Percentiles rank a stretch among this genome's conserved stretches.
Evolutionary conservation across 2,329 filamentous ascomycete species (phyloP).

Genomic region (Raffaelea arxii): DNA sequence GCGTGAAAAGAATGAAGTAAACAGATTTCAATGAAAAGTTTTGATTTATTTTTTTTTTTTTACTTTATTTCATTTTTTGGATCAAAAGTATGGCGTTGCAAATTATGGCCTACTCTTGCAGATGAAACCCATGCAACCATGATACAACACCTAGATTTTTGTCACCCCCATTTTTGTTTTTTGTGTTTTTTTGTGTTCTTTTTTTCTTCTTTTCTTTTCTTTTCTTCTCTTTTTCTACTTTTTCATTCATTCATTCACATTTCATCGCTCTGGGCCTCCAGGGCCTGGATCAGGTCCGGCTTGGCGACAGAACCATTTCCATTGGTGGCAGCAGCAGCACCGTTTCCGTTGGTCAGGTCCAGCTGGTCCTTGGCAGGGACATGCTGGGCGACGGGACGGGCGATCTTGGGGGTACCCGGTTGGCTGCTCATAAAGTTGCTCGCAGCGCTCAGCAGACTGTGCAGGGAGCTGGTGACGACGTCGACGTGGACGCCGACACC

Average conservation of each 20-base stretch:
- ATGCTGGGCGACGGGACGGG: constrained; percentile 46
- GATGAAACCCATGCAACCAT: background rate
- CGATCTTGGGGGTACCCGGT: constrained; percentile 57
- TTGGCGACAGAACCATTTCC: constrained; percentile 11
- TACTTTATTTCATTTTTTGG: no score
- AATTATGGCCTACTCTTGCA: background rate
- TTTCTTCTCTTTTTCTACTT: background rate
- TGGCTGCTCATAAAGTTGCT: constrained; percentile 71
- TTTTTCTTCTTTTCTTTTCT: background rate
- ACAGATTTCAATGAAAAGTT: no score
- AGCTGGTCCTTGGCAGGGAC: constrained; percentile 27
- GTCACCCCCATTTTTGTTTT: background rate
- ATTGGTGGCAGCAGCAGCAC: constrained; percentile 3
- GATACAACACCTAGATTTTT: background rate
- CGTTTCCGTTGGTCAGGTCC: constrained; percentile 15
- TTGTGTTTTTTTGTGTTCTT: background rate
- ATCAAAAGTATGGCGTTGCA: no score
- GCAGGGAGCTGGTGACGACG: constrained; percentile 80
- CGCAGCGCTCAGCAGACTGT: constrained; percentile 76
- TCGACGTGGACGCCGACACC: constrained; percentile 88
- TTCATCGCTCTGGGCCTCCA: constrained; percentile 23
- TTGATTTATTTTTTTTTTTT: no score
- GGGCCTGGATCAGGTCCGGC: constrained; percentile 20
- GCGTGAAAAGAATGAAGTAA: no score
- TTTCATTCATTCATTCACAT: constrained; percentile 13